phyloP scores from a whole-genome alignment of 225 moss, liverwort and hornwort genomes.

The Physcomitrium patens region DNA sequence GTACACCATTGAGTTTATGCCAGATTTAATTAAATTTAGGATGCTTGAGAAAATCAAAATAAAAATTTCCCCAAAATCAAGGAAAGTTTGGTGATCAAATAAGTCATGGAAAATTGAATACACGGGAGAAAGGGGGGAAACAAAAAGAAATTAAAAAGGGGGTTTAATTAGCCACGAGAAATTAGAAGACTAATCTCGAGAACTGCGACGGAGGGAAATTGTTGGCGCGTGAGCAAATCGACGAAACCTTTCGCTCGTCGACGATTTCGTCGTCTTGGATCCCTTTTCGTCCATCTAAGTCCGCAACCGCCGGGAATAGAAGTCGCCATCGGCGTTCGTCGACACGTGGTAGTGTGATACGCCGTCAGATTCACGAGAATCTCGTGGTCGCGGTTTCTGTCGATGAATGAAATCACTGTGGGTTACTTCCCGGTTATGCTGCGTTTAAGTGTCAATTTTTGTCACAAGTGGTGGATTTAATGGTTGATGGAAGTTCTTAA shows the following conservation, averaged over 20 bases:
- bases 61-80: neutral
- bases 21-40: neutral
- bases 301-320: too few species aligned
- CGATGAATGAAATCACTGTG: too few species aligned
- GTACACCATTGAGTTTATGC: too few species aligned
- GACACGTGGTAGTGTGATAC: too few species aligned
- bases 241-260: neutral
- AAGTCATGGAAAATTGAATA: conserved; percentile 8
- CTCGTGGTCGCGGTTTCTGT: too few species aligned
- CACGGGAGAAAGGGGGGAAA: conserved; percentile 1
- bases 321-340: too few species aligned
- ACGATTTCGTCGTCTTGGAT: neutral
- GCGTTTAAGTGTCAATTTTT: too few species aligned
- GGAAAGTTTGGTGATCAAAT: neutral
- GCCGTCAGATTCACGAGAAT: too few species aligned
- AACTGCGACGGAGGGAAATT: neutral
- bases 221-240: neutral
- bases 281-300: neutral
- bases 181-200: neutral
- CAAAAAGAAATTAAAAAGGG: too few species aligned
- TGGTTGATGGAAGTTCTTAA: too few species aligned
- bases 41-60: neutral
- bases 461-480: too few species aligned
- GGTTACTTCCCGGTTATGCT: too few species aligned
- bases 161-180: neutral